phyloP scores from a whole-genome alignment of 495 filamentous ascomycete genomes.

The Aspergillus taichungensis region DNA sequence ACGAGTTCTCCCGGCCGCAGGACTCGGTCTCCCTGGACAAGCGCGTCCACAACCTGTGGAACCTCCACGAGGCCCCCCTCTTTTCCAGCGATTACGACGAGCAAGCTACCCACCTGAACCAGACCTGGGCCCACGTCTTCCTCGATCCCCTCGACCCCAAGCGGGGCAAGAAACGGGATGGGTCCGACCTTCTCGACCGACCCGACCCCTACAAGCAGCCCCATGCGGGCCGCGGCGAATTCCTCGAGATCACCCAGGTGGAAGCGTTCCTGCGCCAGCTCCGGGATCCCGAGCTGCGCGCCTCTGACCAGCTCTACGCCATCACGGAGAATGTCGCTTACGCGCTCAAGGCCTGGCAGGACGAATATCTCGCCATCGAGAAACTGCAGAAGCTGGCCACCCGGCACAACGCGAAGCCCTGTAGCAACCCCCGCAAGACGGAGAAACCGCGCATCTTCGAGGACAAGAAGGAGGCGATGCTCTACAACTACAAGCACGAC shows the following conservation, averaged over 20 bases:
- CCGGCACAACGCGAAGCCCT: conserved; percentile 22
- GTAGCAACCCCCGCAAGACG: conserved; percentile 16
- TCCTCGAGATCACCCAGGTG: conserved; percentile 34
- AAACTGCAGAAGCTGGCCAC: conserved; percentile 44
- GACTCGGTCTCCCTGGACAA: conserved; percentile 48
- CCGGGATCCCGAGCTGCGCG: conserved; percentile 24
- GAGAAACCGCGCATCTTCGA: conserved; percentile 20
- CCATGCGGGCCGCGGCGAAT: conserved; percentile 27
- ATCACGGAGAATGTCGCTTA: conserved; percentile 43
- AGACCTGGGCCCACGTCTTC: conserved; percentile 27
- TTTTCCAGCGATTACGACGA: conserved; percentile 36
- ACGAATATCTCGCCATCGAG: conserved; percentile 54
- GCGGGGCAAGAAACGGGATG: conserved; percentile 33
- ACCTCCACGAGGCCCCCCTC: conserved; percentile 40
- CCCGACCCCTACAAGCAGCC: conserved; percentile 33
- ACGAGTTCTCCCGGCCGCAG: conserved; percentile 27
- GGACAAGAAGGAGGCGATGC: conserved; percentile 35
- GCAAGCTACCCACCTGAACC: conserved; percentile 15
- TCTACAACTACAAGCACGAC: conserved; percentile 37
- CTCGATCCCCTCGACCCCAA: conserved; percentile 21
- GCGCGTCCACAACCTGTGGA: conserved; percentile 53
- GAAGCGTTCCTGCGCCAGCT: conserved; percentile 29
- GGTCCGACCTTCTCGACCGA: conserved; percentile 36
- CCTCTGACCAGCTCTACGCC: conserved; percentile 43
- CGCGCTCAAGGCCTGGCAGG: conserved; percentile 50